phyloP scores from a whole-genome alignment of 495 filamentous ascomycete species.

The Lasiosphaeria ovina region DNA sequence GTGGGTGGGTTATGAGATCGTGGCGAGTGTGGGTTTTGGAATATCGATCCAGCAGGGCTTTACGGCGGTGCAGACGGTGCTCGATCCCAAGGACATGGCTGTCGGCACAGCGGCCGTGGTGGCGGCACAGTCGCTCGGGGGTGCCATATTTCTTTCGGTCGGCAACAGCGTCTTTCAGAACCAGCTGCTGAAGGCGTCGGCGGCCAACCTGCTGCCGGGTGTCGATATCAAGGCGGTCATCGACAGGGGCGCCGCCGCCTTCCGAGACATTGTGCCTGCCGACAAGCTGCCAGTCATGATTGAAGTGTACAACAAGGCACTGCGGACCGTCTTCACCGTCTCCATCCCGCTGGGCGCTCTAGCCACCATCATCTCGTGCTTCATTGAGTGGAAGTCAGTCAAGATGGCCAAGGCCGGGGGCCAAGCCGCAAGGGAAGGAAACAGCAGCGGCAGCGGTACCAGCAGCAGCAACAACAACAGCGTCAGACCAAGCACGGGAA shows the following conservation, averaged over 20 bases:
- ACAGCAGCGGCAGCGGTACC: not conserved
- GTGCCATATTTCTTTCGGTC: slow-evolving; percentile 60
- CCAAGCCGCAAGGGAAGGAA: not conserved
- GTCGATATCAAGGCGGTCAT: slow-evolving; percentile 32
- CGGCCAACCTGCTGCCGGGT: slow-evolving; percentile 19
- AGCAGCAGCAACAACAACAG: not conserved
- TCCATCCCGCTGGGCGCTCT: slow-evolving; percentile 35
- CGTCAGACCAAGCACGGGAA: no score
- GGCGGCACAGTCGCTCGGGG: slow-evolving; percentile 60
- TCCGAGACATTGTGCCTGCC: slow-evolving; percentile 31
- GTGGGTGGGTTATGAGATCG: slow-evolving; percentile 66
- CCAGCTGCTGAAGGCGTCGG: slow-evolving; percentile 42
- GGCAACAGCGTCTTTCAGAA: slow-evolving; percentile 60
- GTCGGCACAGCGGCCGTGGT: slow-evolving; percentile 62
- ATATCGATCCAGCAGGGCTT: slow-evolving; percentile 58
- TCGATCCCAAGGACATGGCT: slow-evolving; percentile 53
- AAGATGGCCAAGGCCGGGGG: slow-evolving; percentile 19
- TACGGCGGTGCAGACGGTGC: slow-evolving; percentile 53
- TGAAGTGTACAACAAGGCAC: slow-evolving; percentile 30
- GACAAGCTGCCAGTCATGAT: slow-evolving; percentile 31
- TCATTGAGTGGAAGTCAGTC: slow-evolving; percentile 53
- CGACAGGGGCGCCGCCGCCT: slow-evolving; percentile 51
- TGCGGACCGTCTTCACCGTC: slow-evolving; percentile 30
- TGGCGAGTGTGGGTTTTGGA: slow-evolving; percentile 58
- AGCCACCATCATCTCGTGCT: slow-evolving; percentile 39